Percentiles rank a stretch among this genome's conserved stretches.
These are phyloP conservation scores for Neoscytalidium dimidiatum DNA, from an alignment of 2,329 filamentous ascomycete species.

Conservation along the genomic window DNA sequence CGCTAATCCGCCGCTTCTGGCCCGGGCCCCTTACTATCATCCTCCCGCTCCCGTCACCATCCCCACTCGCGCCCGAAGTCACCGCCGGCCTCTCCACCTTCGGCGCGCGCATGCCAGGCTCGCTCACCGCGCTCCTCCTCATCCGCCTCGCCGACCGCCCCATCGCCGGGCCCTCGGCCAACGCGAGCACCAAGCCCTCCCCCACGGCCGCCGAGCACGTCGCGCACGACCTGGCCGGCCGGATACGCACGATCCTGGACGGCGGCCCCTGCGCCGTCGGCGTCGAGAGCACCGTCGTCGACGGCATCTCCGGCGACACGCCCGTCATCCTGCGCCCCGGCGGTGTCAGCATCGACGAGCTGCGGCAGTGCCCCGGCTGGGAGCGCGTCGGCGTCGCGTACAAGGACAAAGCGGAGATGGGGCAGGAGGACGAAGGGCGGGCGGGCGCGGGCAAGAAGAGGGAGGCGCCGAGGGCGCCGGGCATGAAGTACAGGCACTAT, in stretches of 20 bases:
- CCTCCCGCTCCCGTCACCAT: slow-evolving; percentile 70
- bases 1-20: slow-evolving; percentile 85
- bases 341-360: slow-evolving; percentile 79
- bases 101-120: slow-evolving; percentile 85
- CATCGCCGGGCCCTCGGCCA: slow-evolving; percentile 89
- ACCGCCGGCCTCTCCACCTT: slow-evolving; percentile 84
- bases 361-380: slow-evolving; percentile 77
- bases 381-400: slow-evolving; percentile 76
- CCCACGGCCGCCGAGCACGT: slow-evolving; percentile 92
- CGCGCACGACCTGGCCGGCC: slow-evolving; percentile 76
- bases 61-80: slow-evolving; percentile 82
- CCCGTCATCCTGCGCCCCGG: slow-evolving; percentile 84
- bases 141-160: slow-evolving; percentile 77
- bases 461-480: slow-evolving; percentile 75
- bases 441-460: slow-evolving; percentile 27
- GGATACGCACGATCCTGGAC: slow-evolving; percentile 85
- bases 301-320: slow-evolving; percentile 78
- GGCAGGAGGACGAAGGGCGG: slow-evolving; percentile 64
- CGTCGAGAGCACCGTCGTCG: slow-evolving; percentile 95
- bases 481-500: slow-evolving; percentile 99
- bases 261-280: slow-evolving; percentile 85
- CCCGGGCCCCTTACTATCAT: slow-evolving; percentile 92
- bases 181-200: slow-evolving; percentile 89
- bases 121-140: slow-evolving; percentile 81
- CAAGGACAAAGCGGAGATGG: slow-evolving; percentile 70